A percentile compares a stretch with the other conserved stretches of the same genome.
These are phyloP conservation scores for Scheffersomyces lignosus DNA, from an alignment of 805 yeast genomes.

Conservation along the genomic window DNA sequence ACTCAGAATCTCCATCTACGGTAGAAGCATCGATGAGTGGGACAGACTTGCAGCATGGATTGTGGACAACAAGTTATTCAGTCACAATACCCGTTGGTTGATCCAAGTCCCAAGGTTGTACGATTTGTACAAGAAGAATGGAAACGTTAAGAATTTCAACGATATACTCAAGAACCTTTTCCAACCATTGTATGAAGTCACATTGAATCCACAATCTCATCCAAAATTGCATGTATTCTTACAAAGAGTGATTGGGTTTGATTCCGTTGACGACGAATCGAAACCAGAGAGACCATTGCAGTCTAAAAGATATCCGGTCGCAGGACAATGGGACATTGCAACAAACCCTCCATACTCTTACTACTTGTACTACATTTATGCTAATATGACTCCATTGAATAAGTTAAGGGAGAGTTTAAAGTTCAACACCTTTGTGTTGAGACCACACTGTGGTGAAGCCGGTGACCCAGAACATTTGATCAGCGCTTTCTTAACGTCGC, in stretches of 20 bases:
- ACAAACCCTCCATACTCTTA: constrained; percentile 97
- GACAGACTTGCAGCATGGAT: constrained; percentile 95
- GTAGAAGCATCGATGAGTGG: constrained; percentile 90
- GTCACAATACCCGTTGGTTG: constrained; percentile 96
- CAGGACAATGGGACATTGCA: constrained; percentile 73
- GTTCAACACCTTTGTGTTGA: constrained; percentile 84
- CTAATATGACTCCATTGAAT: constrained; percentile 84
- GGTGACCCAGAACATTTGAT: constrained; percentile 98
- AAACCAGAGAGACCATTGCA: constrained; percentile 83
- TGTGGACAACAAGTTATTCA: constrained; percentile 83
- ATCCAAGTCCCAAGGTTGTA: constrained; percentile 93
- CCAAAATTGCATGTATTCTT: constrained; percentile 90
- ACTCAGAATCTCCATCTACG: constrained; percentile 92
- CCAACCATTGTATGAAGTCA: constrained; percentile 86
- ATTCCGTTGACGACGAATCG: constrained; percentile 97
- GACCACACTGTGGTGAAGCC: constrained; percentile 99
- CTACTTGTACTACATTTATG: constrained; percentile 83
- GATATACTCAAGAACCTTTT: constrained; percentile 79
- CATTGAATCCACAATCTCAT: constrained; percentile 77
- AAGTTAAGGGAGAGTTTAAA: constrained; percentile 75
- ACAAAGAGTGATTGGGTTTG: constrained; percentile 95
- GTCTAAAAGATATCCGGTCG: constrained; percentile 75
- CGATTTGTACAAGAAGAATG: constrained; percentile 80
- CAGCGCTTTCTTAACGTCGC: constrained; percentile 83
- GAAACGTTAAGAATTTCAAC: constrained; percentile 67